Conservation (phyloP, 2,329 filamentous ascomycete species). For the Byssochlamys sp. region DNA sequence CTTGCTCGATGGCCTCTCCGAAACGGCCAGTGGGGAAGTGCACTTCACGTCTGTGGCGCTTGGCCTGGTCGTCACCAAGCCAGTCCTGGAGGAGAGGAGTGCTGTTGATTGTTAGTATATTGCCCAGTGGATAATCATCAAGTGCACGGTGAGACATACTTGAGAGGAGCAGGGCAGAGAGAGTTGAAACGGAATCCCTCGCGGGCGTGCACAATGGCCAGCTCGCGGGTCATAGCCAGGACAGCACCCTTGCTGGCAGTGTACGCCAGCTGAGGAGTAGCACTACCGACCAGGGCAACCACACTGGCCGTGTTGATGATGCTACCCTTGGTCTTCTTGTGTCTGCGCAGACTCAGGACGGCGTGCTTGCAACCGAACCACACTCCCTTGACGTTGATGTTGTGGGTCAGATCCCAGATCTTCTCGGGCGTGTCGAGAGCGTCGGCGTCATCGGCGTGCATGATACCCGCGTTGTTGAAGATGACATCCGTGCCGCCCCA, state of each 20-base stretch:
- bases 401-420: conserved; percentile 89
- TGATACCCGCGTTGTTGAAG: conserved; percentile 97
- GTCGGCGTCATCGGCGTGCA: conserved; percentile 74
- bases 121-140: neutral
- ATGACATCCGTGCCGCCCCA: conserved; percentile 87
- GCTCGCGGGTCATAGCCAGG: conserved; percentile 75
- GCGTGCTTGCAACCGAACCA: conserved; percentile 94
- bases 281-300: conserved; percentile 75
- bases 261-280: conserved; percentile 83
- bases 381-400: conserved; percentile 96
- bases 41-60: conserved; percentile 72
- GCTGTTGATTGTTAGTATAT: conserved; percentile 27
- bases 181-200: conserved; percentile 86
- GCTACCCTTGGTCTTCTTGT: conserved; percentile 68
- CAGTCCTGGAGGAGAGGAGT: conserved; percentile 86
- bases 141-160: conserved; percentile 36
- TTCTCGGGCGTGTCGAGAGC: conserved; percentile 75
- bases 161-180: conserved; percentile 80
- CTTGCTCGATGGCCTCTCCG: conserved; percentile 88
- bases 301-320: conserved; percentile 90
- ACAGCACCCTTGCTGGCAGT: conserved; percentile 91
- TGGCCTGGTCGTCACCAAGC: conserved; percentile 76
- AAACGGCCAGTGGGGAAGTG: conserved; percentile 85
- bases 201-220: conserved; percentile 83
- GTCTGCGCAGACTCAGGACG: conserved; percentile 65